Percentiles rank a stretch among this genome's conserved stretches.
Evolutionary conservation across 306 rosid species (phyloP).

Genomic region (Purshia tridentata): DNA sequence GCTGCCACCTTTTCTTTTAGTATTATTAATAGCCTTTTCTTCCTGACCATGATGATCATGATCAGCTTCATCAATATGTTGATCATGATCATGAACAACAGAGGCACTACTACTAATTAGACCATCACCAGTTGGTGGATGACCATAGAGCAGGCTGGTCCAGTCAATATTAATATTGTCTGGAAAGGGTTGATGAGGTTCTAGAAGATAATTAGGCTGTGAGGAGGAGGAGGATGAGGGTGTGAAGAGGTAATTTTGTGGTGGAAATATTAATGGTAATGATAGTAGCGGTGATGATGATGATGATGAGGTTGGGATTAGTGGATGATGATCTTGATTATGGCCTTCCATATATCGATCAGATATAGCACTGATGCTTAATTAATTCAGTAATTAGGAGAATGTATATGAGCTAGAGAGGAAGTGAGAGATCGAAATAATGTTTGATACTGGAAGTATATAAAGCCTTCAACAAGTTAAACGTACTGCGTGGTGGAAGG

Average conservation of each 20-base stretch:
- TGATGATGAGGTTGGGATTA: neutral
- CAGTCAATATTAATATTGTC: constrained; percentile 51
- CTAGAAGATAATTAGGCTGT: constrained; percentile 15
- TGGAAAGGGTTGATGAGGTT: constrained; percentile 20
- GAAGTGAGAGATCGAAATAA: constrained; percentile 1
- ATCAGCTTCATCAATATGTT: constrained; percentile 13
- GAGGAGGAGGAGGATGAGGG: constrained; percentile 15
- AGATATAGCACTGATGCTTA: neutral
- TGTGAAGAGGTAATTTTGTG: constrained; percentile 34
- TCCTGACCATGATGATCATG: constrained; percentile 16
- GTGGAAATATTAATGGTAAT: constrained; percentile 14
- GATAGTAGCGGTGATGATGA: constrained; percentile 8
- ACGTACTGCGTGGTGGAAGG: constrained; percentile 43
- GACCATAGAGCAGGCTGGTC: constrained; percentile 54
- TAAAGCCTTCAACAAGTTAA: neutral
- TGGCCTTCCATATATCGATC: constrained; percentile 40
- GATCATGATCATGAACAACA: neutral
- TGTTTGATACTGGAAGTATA: constrained; percentile 17
- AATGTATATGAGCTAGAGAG: neutral
- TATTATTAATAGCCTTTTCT: constrained; percentile 26
- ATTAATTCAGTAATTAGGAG: too few relatives aligned
- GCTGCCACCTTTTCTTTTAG: constrained; percentile 33
- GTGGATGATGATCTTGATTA: constrained; percentile 27
- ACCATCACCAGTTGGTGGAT: constrained; percentile 11
- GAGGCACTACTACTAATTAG: neutral